phyloP scores from a whole-genome alignment of 208 protist species.

The Acanthamoeba castellanii region DNA sequence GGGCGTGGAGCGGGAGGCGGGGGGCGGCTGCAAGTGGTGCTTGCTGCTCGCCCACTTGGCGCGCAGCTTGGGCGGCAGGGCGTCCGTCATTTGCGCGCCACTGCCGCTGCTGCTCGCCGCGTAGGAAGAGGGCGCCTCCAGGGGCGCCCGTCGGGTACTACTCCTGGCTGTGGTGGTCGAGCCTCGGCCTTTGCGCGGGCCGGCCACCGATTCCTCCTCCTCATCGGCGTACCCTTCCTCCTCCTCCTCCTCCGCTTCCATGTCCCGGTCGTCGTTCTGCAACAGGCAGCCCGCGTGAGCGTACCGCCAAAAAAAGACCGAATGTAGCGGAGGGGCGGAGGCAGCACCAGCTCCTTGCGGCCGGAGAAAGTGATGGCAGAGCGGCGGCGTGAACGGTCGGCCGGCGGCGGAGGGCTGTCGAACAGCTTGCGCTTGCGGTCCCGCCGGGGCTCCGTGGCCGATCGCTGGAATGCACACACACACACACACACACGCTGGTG shows the following conservation, averaged over 20 bases:
- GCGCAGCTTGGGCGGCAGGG: slow-evolving; percentile 45
- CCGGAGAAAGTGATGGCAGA: neutral
- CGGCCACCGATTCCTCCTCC: neutral
- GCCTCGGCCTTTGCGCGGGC: neutral
- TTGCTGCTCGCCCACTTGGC: slow-evolving; percentile 41
- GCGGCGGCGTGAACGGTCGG: neutral
- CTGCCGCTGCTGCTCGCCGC: neutral
- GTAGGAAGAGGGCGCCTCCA: neutral
- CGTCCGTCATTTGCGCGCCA: neutral
- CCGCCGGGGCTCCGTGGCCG: neutral
- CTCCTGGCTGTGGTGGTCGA: neutral
- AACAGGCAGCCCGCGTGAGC: too few relatives aligned
- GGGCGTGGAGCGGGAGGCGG: neutral
- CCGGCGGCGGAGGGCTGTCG: neutral
- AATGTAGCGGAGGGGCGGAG: neutral
- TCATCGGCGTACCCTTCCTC: neutral
- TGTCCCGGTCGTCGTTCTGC: neutral
- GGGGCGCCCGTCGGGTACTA: neutral
- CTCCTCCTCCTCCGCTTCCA: neutral
- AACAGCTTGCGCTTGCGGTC: slow-evolving; percentile 50
- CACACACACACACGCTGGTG: neutral
- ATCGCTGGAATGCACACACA: neutral
- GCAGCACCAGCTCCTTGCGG: neutral
- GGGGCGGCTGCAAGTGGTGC: neutral
- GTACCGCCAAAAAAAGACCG: neutral